Base-by-base conservation (phyloP, 2,329 filamentous ascomycete genomes). In the Byssothecium circinans region DNA sequence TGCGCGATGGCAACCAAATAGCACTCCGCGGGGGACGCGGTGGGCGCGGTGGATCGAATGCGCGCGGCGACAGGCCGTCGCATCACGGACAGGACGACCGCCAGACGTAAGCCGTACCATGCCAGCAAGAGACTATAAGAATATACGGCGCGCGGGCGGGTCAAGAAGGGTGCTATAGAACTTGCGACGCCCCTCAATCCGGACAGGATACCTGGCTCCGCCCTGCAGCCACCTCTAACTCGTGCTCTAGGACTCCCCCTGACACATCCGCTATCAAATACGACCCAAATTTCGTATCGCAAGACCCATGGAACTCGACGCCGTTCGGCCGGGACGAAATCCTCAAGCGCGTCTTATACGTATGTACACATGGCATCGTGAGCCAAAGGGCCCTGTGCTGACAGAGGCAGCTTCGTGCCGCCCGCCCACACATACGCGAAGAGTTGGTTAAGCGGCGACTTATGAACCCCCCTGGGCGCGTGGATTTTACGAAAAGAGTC, bases 401-500 rank as follows among this genome's bases (percentile, higher is more conserved):
- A 64, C 41, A 25, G 15, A 20, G 25, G 18, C 39, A 67, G 64
- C 50, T 60, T 14, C 37, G 54, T 47, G 36, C 48, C 30, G 52
- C 53, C 5, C 56, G 56, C 33, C 49, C 53, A 10, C 47, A 80
- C 79, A 37, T 74, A 78, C 47, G 78, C 83, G 66, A 76, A 77
- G 29, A 80, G 42, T 56, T 68, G 45, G 58, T 69, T 42, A 32
- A 53, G 8, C 48, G 64, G 29, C 47, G 59, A 8, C 59, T 61
- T 18, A 66, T 69, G 67, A 66, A 85, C 60, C 83, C 82, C 4
- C 78, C 82, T 49, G 81, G 65, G 35, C 81, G 80, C n/a, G 81
- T 79, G 43, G 76, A 74, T 19, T 71, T 86, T 48, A 76, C 77
- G 23, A 77, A 85, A 52, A 82, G 83, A 22, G 83, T 86, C 58